phyloP scores from a whole-genome alignment of 805 yeast species.

The Teunomyces stri region DNA sequence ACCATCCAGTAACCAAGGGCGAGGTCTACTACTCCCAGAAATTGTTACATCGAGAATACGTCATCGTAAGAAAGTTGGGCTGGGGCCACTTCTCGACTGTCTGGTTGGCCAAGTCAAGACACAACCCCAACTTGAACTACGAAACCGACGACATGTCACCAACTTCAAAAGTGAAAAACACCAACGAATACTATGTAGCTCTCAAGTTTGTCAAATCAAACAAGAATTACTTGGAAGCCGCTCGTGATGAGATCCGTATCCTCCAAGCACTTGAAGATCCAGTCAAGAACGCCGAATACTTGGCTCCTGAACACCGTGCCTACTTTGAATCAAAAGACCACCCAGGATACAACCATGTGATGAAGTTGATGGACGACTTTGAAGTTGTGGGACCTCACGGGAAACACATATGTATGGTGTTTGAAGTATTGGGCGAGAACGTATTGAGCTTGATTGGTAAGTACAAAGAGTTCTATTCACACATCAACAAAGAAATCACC shows the following conservation, averaged over 20 bases:
- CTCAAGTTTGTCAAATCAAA: constrained; percentile 60
- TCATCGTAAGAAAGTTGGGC: constrained; percentile 56
- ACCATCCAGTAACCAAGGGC: constrained; percentile 59
- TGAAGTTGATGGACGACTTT: constrained; percentile 55
- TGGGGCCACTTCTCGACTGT: constrained; percentile 75
- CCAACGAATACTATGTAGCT: constrained; percentile 49
- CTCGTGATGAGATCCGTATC: constrained; percentile 58
- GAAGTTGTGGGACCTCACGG: constrained; percentile 61
- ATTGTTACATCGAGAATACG: constrained; percentile 38
- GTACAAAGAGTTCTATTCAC: constrained; percentile 40
- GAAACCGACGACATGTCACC: background rate
- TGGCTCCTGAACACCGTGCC: background rate
- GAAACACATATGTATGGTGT: constrained; percentile 62
- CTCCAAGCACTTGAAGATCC: constrained; percentile 36
- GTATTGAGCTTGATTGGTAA: constrained; percentile 49
- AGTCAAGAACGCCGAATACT: constrained; percentile 10
- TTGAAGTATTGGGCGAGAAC: constrained; percentile 64
- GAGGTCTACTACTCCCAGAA: constrained; percentile 48
- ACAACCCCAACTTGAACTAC: constrained; percentile 9
- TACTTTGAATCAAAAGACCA: constrained; percentile 7
- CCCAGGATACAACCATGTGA: constrained; percentile 34
- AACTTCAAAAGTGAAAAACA: constrained; percentile 5
- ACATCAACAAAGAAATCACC: constrained; percentile 15
- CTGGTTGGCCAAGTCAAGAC: constrained; percentile 51
- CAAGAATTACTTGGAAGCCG: constrained; percentile 57